phyloP scores from a whole-genome alignment of 2,329 filamentous ascomycete species.

The Fusarium redolens region DNA sequence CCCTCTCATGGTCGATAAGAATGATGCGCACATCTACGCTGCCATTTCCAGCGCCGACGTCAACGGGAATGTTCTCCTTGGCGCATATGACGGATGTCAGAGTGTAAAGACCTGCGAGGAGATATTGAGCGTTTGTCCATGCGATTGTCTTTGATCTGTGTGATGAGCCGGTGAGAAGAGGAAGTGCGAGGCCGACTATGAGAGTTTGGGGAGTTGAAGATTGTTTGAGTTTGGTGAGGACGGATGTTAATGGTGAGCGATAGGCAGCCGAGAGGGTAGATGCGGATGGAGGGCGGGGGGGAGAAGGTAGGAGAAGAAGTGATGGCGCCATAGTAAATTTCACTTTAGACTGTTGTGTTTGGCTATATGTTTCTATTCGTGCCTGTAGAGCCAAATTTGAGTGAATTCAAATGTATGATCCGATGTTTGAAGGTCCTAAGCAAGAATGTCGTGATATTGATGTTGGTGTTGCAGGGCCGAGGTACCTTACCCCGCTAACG shows the following conservation, averaged over 20 bases:
- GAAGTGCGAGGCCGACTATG: conserved; percentile 69
- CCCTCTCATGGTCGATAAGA: conserved; percentile 71
- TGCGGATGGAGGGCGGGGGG: conserved; percentile 66
- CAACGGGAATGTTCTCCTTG: conserved; percentile 69
- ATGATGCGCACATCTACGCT: conserved; percentile 82
- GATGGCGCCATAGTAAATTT: conserved; percentile 20
- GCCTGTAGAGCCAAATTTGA: rapidly evolving
- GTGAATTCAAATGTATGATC: rapidly evolving
- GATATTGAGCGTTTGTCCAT: conserved; percentile 77
- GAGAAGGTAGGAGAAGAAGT: conserved; percentile 72
- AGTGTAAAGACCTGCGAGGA: conserved; percentile 82
- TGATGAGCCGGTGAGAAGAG: conserved; percentile 66
- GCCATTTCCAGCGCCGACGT: conserved; percentile 63
- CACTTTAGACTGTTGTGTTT: rapidly evolving
- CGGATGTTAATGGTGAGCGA: conserved; percentile 65
- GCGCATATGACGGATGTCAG: conserved; percentile 79
- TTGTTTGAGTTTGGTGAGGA: conserved; percentile 61
- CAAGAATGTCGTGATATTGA: neutral
- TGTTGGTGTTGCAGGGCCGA: neutral
- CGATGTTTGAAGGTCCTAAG: neutral
- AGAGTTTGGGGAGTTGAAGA: conserved; percentile 51
- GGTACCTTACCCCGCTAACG: conserved; percentile 6
- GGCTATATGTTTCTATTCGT: rapidly evolving
- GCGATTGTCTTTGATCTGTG: conserved; percentile 58
- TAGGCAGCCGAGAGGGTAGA: conserved; percentile 69